Base-by-base conservation (phyloP, 2,329 filamentous ascomycete genomes). In the Cladosporium cucumerinum region DNA sequence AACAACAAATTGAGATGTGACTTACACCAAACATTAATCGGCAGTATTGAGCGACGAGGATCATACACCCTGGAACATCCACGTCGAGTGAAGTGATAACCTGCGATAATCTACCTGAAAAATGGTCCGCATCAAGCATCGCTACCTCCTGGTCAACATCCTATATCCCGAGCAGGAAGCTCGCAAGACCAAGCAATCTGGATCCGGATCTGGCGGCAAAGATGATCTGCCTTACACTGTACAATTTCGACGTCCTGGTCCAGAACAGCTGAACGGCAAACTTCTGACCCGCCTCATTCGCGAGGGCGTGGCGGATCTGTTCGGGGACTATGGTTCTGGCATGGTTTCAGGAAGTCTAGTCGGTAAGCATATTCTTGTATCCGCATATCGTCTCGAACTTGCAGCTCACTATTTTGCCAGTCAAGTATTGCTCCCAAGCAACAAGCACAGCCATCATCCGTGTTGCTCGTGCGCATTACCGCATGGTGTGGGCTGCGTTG, bases 101-200 rank as follows among this genome's bases (percentile, higher is more conserved):
- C 3, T 51, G 57, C 57, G 57, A 60, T 49, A 34, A 60, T 7
- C 7, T 16, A 1, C 58, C 58, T 26, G 28, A 46, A 36, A 60
- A 57, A 97, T 99, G 95, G 95, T 99, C 66, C 92, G 95, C 75
- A 87, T 98, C 71, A 99, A 99, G 79, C 90, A 97, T 78, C 89
- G 95, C 72, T 99, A 99, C 77, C 86, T 99, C 21, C 87, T 98
- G n/a, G 87, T 98, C 67, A 92, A 96, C 75, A 93, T 98, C 69
- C 84, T 98, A 55, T 97, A 97, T 73, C 92, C 93, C 0, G 84
- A 87, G 7, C 80, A 86, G 14, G 68, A 81, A 11, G 66, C 63
- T 30, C 21, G 43, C 72, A 57, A 62, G 62, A 65, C 57, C 60
- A 72, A 72, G 55, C 66, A 67, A 73, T 63, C 66, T 71, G 66